Evolutionary conservation across 257 asterid species (phyloP), one percentile per base, ranked within the genome.

Genomic region (Leonotis leonurus): DNA sequence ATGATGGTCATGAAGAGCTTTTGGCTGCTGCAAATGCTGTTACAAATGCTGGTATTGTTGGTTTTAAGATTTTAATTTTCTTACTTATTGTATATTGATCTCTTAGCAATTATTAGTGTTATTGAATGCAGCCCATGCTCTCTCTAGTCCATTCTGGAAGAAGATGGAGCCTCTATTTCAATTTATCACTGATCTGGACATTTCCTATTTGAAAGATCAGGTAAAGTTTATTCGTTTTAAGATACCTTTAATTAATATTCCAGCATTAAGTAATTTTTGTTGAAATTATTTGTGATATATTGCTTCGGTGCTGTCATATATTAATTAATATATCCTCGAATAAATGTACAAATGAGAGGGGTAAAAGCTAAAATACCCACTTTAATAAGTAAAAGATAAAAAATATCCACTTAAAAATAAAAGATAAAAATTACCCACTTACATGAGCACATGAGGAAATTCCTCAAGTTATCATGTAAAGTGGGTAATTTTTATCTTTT

Each of bases 1-100:
- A 82, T 78, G 88, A 82, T 81, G 98, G 96, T 65, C 92, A 79
- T 67, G 98, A 90, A 61, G 96, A 84, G 81, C 96, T 90, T 62
- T 77, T 85, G 78, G 89, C 95, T 76, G 92, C 98, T 48, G 84
- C 94, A 73, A 88, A 85, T 76, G 85, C 94, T 63, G 94, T 82
- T 73, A 74, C 83, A 30, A 78, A 83, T 71, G 71, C 85, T 41
- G 94, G 98, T 90, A 86, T 53, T 76, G 8, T 52, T 48, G 18
- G 56, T 61, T 59, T 70, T 59, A 53, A 41, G 26, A n/a, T 73
- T 68, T 41, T 9, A 52, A 32, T 44, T 46, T 61, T 63, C 62
- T 62, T 62, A 65, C 67, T 55, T 36, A 36, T 13, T 21, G 33
- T 43, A 43, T 60, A 21, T 44, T 56, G 61, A 56, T 65, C 36